Evolutionary conservation across 768 basidiomycete genomes (phyloP).

Genomic region (Boletellus ananas): DNA sequence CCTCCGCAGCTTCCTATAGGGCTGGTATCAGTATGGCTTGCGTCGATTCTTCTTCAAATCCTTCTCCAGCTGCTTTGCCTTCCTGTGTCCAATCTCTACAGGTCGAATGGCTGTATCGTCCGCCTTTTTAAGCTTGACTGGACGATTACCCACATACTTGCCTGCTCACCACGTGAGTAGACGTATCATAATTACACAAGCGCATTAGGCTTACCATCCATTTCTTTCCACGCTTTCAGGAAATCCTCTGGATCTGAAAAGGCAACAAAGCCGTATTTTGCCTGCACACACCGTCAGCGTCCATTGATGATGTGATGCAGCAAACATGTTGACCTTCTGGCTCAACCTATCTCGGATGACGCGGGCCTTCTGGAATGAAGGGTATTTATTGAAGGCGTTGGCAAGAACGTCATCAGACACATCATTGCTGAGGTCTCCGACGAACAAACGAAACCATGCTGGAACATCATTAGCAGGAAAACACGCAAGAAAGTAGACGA

Average conservation of each 20-base stretch:
- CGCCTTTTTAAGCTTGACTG: slow-evolving; percentile 95
- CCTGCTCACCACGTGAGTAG: slow-evolving; percentile 42
- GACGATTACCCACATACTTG: slow-evolving; percentile 97
- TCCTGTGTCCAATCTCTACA: slow-evolving; percentile 90
- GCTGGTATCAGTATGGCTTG: slow-evolving; percentile 66
- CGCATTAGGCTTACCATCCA: slow-evolving; percentile 72
- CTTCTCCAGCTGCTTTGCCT: slow-evolving; percentile 86
- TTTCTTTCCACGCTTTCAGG: slow-evolving; percentile 97
- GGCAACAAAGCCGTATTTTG: slow-evolving; percentile 95
- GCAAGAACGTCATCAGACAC: slow-evolving; percentile 93
- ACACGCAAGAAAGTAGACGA: not conserved
- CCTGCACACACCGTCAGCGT: slow-evolving; percentile 43
- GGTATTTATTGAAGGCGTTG: slow-evolving; percentile 90
- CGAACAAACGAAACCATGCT: slow-evolving; percentile 98
- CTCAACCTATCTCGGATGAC: slow-evolving; percentile 94
- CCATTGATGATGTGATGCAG: not conserved
- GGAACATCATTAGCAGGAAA: slow-evolving; percentile 5
- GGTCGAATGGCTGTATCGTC: slow-evolving; percentile 81
- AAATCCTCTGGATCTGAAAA: slow-evolving; percentile 99
- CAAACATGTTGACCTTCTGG: slow-evolving; percentile 64
- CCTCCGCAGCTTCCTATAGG: not conserved
- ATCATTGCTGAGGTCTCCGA: slow-evolving; percentile 97
- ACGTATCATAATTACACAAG: not conserved
- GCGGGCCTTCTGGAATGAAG: slow-evolving; percentile 91
- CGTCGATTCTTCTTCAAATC: slow-evolving; percentile 86